Evolutionary conservation across 345 rosid species (phyloP), one percentile per base, ranked within the genome.

Genomic region (Draba incana): DNA sequence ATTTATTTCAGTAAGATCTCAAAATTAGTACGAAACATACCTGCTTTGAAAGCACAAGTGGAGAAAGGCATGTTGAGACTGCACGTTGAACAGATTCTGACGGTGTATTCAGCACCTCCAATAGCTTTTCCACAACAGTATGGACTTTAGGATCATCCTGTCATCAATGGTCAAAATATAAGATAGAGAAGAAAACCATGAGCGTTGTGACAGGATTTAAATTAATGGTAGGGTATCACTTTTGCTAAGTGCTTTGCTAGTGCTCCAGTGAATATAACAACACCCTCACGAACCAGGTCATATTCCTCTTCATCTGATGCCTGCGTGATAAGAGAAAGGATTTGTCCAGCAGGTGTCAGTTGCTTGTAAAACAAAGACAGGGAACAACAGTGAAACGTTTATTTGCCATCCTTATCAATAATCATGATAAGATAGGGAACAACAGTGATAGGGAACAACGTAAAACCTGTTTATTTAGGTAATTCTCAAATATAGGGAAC

Each of bases 61-160:
- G 99, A 74, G 96, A 87, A 30, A 94, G 84, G 74, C 99, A 94
- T 31, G 83, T 64, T 14, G 99, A 80, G 53, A 94, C 99, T 25
- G 98, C 99, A 46, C 96, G 91, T 64, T 94, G 99, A 78, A 94
- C 99, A 70, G 98, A 97, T 88, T 94, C 99, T 10, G 99, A 94
- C 10, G 98, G 99, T 70, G 99, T 94, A 77, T 94, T 89, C 68
- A 94, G 75, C 67, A 91, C 98, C 64, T 94, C 98, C 85, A 94
- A 75, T 84, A 94, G 81, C 82, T 91, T 94, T 70, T 94, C 99
- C 63, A 94, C 88, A 25, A 94, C 98, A 52, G 87, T 50, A 55
- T 87, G 92, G 59, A 91, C 98, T 80, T 91, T 94, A 46, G 99
- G 97, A 82, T 91, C 98, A 82, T 89, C 96, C 99, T 94, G 87